Conservation (phyloP, 2,329 filamentous ascomycete genomes). For the Ophioceras dolichostomum region DNA sequence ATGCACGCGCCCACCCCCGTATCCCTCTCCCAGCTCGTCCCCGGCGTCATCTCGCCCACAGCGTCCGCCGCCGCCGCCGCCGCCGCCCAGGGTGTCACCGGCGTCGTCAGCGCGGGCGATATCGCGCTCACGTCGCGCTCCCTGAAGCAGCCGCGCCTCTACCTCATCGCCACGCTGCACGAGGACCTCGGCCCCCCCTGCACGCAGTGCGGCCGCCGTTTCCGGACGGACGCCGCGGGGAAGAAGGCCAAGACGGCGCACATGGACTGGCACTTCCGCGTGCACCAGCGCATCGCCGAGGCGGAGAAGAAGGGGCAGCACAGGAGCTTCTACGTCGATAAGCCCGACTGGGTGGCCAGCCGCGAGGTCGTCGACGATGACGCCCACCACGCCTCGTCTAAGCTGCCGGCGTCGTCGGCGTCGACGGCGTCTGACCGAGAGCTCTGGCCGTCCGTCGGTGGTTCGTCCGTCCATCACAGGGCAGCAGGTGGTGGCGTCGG, state of each 20-base stretch:
- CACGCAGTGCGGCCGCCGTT: slow-evolving; percentile 82
- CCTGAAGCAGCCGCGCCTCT: slow-evolving; percentile 45
- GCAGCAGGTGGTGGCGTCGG: slow-evolving; percentile 6
- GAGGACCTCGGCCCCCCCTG: slow-evolving; percentile 78
- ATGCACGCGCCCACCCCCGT: slow-evolving; percentile 4
- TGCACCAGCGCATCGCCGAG: slow-evolving; percentile 80
- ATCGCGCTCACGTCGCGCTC: slow-evolving; percentile 53
- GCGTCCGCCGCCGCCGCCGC: slow-evolving; percentile 8
- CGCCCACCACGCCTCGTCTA: slow-evolving; percentile 18
- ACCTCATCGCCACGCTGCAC: slow-evolving; percentile 53
- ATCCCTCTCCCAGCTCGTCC: slow-evolving; percentile 15
- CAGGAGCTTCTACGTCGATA: slow-evolving; percentile 89
- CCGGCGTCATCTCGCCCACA: slow-evolving; percentile 12
- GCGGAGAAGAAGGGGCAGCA: slow-evolving; percentile 78
- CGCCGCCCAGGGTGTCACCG: slow-evolving; percentile 5
- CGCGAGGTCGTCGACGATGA: slow-evolving; percentile 66
- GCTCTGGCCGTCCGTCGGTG: slow-evolving; percentile 18
- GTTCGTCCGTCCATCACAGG: neutral
- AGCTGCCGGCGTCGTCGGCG: too few species aligned
- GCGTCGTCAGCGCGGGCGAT: slow-evolving; percentile 19
- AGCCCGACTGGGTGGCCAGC: slow-evolving; percentile 86
- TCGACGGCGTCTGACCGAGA: too few species aligned
- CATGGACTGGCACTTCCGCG: slow-evolving; percentile 97
- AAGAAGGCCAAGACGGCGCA: slow-evolving; percentile 80
- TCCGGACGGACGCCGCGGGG: slow-evolving; percentile 64